These are phyloP conservation scores for Aspergillus homomorphus DNA, from an alignment of 495 filamentous ascomycete genomes.

Conservation along the genomic window DNA sequence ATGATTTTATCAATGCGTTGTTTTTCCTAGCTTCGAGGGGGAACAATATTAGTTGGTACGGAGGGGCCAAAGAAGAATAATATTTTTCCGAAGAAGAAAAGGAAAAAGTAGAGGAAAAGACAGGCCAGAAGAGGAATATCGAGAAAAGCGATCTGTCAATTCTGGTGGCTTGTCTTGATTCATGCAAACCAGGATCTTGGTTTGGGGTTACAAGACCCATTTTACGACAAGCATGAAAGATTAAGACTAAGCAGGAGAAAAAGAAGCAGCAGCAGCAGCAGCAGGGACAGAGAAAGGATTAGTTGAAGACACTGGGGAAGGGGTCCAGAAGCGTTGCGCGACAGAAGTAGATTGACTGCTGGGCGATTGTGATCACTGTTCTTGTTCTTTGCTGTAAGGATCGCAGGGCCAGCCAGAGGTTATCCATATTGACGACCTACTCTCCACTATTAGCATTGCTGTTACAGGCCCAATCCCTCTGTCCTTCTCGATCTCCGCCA, in stretches of 20 bases:
- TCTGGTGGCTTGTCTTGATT: conserved; percentile 20
- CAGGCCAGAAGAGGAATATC: background rate
- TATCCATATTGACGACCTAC: background rate
- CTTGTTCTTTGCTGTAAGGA: conserved; percentile 5
- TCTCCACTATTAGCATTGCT: background rate
- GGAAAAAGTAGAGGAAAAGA: conserved; percentile 8
- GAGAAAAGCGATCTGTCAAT: conserved; percentile 25
- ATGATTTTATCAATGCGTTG: too few relatives aligned
- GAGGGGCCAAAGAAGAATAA: conserved; percentile 6
- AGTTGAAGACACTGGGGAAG: background rate
- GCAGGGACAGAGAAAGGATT: background rate
- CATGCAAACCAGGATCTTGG: conserved; percentile 17
- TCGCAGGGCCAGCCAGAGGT: background rate
- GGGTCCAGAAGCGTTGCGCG: background rate
- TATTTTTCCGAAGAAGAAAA: background rate
- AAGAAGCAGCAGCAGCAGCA: conserved; percentile 2
- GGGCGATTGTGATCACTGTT: conserved; percentile 1
- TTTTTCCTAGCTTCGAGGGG: too few relatives aligned
- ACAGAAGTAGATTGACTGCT: background rate
- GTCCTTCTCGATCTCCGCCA: background rate
- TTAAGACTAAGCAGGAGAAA: conserved; percentile 4
- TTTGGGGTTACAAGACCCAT: conserved; percentile 11
- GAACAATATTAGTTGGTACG: too few relatives aligned
- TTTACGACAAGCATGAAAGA: conserved; percentile 6
- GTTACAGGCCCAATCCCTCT: background rate